These are phyloP conservation scores for Quercus agrifolia DNA, from an alignment of 306 rosid genomes.

Conservation along the genomic window DNA sequence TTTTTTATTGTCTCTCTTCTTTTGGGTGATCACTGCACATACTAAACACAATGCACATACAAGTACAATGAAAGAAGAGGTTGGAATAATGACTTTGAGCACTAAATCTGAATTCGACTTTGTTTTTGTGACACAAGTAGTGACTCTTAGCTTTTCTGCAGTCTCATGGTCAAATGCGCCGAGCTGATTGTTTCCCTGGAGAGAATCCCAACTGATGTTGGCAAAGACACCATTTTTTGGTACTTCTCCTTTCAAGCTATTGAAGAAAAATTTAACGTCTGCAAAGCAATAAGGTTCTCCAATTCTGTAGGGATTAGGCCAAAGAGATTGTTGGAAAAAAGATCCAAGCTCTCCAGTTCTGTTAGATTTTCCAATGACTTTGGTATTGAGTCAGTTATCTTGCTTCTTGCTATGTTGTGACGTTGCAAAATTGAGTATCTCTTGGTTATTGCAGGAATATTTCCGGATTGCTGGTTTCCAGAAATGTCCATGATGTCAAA, in stretches of 20 bases:
- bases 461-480: slow-evolving; percentile 22
- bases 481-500: slow-evolving; percentile 18
- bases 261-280: slow-evolving; percentile 33
- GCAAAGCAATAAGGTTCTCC: slow-evolving; percentile 12
- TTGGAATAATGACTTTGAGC: background rate
- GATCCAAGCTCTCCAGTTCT: slow-evolving; percentile 32
- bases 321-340: slow-evolving; percentile 38
- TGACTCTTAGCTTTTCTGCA: background rate
- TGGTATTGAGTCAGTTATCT: slow-evolving; percentile 32
- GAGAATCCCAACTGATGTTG: slow-evolving; percentile 34
- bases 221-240: slow-evolving; percentile 28
- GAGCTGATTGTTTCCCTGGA: slow-evolving; percentile 30
- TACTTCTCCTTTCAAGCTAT: slow-evolving; percentile 39
- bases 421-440: background rate
- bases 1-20: background rate
- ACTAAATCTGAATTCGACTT: background rate
- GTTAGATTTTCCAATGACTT: slow-evolving; percentile 33
- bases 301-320: slow-evolving; percentile 31
- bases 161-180: slow-evolving; percentile 23
- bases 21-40: background rate
- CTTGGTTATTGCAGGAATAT: slow-evolving; percentile 16
- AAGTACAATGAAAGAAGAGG: background rate
- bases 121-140: background rate
- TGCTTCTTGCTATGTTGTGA: slow-evolving; percentile 29
- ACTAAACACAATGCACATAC: background rate